Evolutionary conservation across 768 basidiomycete species (phyloP).

Genomic region (Boletus reticuloceps): DNA sequence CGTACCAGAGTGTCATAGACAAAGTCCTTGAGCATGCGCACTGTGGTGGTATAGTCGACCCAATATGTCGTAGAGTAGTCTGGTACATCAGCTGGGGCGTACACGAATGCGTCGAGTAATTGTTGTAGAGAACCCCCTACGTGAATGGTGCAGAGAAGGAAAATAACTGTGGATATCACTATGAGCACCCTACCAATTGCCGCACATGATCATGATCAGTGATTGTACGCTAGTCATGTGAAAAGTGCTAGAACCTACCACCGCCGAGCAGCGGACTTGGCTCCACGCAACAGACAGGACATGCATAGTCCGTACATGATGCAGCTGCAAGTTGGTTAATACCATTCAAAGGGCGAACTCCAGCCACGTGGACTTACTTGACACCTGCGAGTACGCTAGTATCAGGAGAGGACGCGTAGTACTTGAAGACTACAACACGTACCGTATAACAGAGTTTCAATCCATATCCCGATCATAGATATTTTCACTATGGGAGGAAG

Average conservation of each 20-base stretch:
- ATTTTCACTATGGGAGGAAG: neutral
- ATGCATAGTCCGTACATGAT: neutral
- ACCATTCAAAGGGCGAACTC: rapidly evolving
- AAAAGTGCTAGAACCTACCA: neutral
- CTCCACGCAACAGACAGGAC: neutral
- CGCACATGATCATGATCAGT: too few species aligned
- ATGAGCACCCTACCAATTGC: neutral
- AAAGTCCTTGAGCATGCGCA: neutral
- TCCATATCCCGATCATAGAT: neutral
- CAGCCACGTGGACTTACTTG: neutral
- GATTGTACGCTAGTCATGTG: neutral
- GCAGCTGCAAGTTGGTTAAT: neutral
- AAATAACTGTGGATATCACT: neutral
- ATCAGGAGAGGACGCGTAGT: neutral
- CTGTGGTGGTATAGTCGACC: neutral
- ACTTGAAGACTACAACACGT: neutral
- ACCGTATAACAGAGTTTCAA: neutral
- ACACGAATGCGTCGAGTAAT: conserved; percentile 3
- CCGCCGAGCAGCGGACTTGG: neutral
- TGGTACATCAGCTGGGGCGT: neutral
- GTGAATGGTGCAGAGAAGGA: neutral
- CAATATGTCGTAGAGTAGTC: conserved; percentile 1
- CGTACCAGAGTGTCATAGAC: neutral
- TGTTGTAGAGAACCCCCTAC: neutral
- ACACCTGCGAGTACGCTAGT: neutral